Base-by-base conservation (phyloP, 2,329 filamentous ascomycete genomes). In the Diaporthe sp. region DNA sequence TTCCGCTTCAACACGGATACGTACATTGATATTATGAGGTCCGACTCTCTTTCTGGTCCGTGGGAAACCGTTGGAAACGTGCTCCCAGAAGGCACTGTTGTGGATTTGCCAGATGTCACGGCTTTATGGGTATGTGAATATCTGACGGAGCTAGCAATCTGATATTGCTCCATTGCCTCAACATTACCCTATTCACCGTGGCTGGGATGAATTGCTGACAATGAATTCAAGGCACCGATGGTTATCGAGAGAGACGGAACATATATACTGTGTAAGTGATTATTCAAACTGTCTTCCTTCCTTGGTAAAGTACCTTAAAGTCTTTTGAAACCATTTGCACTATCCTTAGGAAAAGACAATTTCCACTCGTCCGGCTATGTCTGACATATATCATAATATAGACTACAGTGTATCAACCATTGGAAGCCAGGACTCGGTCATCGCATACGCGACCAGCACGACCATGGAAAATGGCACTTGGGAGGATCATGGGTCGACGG, bases 351-450 rank as follows among this genome's bases (percentile, higher is more conserved):
- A n/a, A 15, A n/a, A 34, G 13, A 7, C 15, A 34, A 6, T 1
- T 20, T n/a, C 13, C 12, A 1, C 44, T 25, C 8, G 61, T 25
- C 6, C 5, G 4, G 3, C 12, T 53, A 2, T 7, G 10, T 20
- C 63, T 53, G 22, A 53, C 47, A 39, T 4, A 8, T 0, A 28
- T 15, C 6, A 17, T 28, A 2, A 28, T 28, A 25, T 53, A 68
- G 47, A 92, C 86, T 93, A 94, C 83, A 86, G 89, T 3, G 91
- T 93, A 17, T 91, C 88, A 31, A 85, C 88, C 0, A 92, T 92
- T 77, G 91, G 92, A 0, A 88, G 86, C 0, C 90, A 93, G 78
- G 83, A 87, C 81, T 92, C 89, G 0, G 90, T 90, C 53, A 93
- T 94, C 77, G 92, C 92, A n/a, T 83, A 87, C 22, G 87, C 87